Percentiles rank a stretch among this genome's conserved stretches.
These are phyloP conservation scores for Ottelia alismoides DNA, from an alignment of 106 monocot genomes.

Conservation along the genomic window DNA sequence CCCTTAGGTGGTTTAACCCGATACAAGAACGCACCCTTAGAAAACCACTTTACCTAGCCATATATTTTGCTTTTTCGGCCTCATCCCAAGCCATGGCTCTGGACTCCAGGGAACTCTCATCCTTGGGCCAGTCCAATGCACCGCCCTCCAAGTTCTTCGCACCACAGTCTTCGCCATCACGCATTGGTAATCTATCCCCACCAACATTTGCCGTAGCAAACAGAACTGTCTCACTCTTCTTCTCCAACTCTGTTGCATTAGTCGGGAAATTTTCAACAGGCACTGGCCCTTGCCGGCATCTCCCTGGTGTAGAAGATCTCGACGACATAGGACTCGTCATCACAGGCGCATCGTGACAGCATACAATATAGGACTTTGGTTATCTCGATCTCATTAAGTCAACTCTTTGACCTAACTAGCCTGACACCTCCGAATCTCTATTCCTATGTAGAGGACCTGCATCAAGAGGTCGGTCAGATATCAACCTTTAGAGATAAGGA, in stretches of 20 bases:
- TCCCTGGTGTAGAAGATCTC: constrained; percentile 44
- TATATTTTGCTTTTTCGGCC: constrained; percentile 24
- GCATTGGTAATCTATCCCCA: not conserved
- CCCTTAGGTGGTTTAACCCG: too few species aligned
- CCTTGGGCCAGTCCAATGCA: constrained; percentile 1
- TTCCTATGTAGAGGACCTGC: too few species aligned
- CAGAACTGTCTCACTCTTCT: constrained; percentile 16
- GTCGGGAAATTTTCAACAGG: constrained; percentile 8
- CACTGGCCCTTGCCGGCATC: constrained; percentile 14
- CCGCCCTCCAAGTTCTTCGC: constrained; percentile 4
- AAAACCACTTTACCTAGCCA: constrained; percentile 22
- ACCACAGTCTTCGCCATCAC: constrained; percentile 5
- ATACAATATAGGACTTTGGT: constrained; percentile 76
- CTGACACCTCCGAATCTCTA: constrained; percentile 9
- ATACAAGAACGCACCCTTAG: too few species aligned
- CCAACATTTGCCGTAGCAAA: constrained; percentile 9
- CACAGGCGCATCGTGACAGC: constrained; percentile 59
- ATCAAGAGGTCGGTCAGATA: too few species aligned
- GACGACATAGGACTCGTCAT: constrained; percentile 61
- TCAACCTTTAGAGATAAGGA: too few species aligned
- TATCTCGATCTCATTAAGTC: constrained; percentile 92
- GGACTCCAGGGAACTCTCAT: constrained; percentile 37
- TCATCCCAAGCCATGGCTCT: constrained; percentile 24
- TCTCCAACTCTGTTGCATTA: constrained; percentile 12
- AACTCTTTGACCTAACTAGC: constrained; percentile 14